A percentile compares a stretch with the other conserved stretches of the same genome.
Evolutionary conservation across 352 stramenopile genomes (phyloP).

Genomic region (Thraustochytrium sp.): DNA sequence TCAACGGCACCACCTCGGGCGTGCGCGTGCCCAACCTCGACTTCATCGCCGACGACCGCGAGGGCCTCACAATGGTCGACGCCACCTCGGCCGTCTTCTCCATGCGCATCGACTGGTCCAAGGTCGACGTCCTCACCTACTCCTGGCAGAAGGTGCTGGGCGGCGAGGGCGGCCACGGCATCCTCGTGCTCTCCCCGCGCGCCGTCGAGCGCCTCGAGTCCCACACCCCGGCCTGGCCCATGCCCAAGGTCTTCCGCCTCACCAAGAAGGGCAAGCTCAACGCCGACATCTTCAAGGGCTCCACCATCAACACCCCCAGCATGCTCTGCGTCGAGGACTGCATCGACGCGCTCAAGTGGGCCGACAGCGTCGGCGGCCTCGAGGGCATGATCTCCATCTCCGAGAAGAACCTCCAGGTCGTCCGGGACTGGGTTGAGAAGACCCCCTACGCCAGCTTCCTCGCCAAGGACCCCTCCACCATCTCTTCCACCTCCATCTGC

Average conservation of each 20-base stretch:
- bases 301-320: slow-evolving; percentile 98
- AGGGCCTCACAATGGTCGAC: slow-evolving; percentile 93
- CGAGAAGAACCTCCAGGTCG: slow-evolving; percentile 84
- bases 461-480: slow-evolving; percentile 79
- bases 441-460: slow-evolving; percentile 97
- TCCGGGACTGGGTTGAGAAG: slow-evolving; percentile 92
- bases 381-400: slow-evolving; percentile 84
- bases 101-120: slow-evolving; percentile 97
- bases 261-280: slow-evolving; percentile 90
- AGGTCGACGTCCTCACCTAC: slow-evolving; percentile 98
- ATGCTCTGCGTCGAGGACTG: slow-evolving; percentile 99
- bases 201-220: slow-evolving; percentile 93
- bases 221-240: slow-evolving; percentile 78
- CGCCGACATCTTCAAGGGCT: slow-evolving; percentile 90
- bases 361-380: slow-evolving; percentile 86
- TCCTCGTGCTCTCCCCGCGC: slow-evolving; percentile 91
- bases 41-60: slow-evolving; percentile 89
- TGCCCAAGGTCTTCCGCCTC: slow-evolving; percentile 99
- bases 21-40: slow-evolving; percentile 89
- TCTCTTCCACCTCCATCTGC: slow-evolving; percentile 95
- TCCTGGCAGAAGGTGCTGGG: slow-evolving; percentile 99
- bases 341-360: slow-evolving; percentile 92
- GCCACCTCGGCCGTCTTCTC: slow-evolving; percentile 94
- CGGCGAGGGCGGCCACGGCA: slow-evolving; percentile 92
- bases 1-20: slow-evolving; percentile 96